Conservation (phyloP, 352 stramenopile genomes). For the Hyaloperonospora brassicae region DNA sequence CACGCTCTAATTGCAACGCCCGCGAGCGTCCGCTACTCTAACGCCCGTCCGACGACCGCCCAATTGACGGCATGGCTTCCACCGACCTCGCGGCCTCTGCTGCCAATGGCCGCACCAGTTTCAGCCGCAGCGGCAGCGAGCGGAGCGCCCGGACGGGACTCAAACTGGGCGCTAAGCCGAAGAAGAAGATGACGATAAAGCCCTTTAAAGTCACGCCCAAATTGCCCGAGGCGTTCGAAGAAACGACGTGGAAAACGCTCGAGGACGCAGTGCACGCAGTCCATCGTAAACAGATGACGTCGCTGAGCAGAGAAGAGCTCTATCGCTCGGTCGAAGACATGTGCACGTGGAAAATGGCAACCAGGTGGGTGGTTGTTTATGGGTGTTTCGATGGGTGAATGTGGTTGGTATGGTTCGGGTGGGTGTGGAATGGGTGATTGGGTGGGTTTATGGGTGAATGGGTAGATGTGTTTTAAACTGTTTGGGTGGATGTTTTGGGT, state of each 20-base stretch:
- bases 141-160: constrained; percentile 19
- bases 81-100: constrained; percentile 18
- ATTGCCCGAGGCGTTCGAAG: constrained; percentile 66
- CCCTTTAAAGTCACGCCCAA: constrained; percentile 74
- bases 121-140: constrained; percentile 25
- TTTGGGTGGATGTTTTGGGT: no score
- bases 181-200: constrained; percentile 85
- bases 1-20: no score
- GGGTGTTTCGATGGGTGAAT: no score
- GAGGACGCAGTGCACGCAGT: constrained; percentile 55
- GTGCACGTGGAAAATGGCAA: constrained; percentile 90
- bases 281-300: constrained; percentile 56
- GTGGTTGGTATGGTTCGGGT: no score
- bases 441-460: constrained; percentile 1
- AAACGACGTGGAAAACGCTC: constrained; percentile 70
- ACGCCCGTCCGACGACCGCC: no score
- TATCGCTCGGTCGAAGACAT: constrained; percentile 84
- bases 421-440: constrained; percentile 2
- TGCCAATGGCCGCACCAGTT: constrained; percentile 21
- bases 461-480: background rate
- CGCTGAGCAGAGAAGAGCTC: constrained; percentile 70
- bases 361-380: constrained; percentile 20
- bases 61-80: constrained; percentile 18
- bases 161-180: constrained; percentile 22
- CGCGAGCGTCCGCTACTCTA: no score